phyloP scores from a whole-genome alignment of 768 basidiomycete genomes.

The Termitomyces sp. region DNA sequence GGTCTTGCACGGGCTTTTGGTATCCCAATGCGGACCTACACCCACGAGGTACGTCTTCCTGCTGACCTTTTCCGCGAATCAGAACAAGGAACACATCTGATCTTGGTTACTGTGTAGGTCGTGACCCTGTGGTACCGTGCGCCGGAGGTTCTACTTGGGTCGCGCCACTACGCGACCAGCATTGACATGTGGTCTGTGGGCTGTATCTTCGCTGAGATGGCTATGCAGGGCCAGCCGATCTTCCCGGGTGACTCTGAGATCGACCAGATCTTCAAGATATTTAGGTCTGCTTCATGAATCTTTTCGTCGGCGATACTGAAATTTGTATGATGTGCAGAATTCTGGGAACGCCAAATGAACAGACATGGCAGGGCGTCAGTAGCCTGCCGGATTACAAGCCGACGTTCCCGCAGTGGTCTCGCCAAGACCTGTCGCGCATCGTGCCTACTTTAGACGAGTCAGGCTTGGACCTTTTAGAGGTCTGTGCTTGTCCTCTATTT shows the following conservation, averaged over 20 bases:
- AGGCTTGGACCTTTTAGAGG: conserved; percentile 80
- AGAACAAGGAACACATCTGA: neutral
- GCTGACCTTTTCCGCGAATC: neutral
- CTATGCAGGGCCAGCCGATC: conserved; percentile 81
- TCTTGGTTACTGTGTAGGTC: conserved; percentile 49
- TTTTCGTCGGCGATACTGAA: neutral
- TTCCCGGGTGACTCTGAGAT: conserved; percentile 99
- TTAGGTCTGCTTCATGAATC: conserved; percentile 52
- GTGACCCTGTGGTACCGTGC: conserved; percentile 99
- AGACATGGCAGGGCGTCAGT: conserved; percentile 87
- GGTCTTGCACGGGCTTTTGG: conserved; percentile 96
- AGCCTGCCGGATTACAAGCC: conserved; percentile 91
- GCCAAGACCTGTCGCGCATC: conserved; percentile 60
- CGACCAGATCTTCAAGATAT: conserved; percentile 99
- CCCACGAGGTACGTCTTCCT: conserved; percentile 73
- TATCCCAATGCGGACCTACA: conserved; percentile 98
- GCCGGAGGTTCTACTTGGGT: conserved; percentile 93
- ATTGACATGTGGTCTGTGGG: conserved; percentile 99
- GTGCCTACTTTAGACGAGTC: conserved; percentile 70
- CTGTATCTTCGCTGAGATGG: conserved; percentile 99
- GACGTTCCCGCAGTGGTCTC: conserved; percentile 93
- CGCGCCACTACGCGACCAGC: conserved; percentile 93
- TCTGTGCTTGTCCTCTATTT: conserved; percentile 21
- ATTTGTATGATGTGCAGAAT: conserved; percentile 44
- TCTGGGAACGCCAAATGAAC: conserved; percentile 90